Conservation (phyloP, 2,329 filamentous ascomycete species). For the Ophiosphaerella herpotricha region DNA sequence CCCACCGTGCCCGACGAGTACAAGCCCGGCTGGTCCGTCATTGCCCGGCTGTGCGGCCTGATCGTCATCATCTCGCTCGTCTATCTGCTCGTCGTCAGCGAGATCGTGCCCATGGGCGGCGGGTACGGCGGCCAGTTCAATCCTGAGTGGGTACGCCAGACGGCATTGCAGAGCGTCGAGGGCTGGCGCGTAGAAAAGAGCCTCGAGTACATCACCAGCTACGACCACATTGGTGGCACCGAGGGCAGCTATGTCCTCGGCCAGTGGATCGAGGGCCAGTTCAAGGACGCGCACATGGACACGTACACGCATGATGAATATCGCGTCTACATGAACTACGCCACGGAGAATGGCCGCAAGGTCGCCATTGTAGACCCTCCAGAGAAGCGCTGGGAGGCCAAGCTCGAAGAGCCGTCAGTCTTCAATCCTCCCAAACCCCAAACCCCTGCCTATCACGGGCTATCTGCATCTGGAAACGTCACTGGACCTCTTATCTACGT, state of each 20-base stretch:
- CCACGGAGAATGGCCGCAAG: constrained; percentile 73
- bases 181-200: constrained; percentile 66
- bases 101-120: constrained; percentile 74
- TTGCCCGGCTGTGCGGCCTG: constrained; percentile 75
- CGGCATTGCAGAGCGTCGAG: constrained; percentile 75
- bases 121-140: constrained; percentile 70
- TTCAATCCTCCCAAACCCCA: constrained; percentile 65
- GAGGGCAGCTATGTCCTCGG: constrained; percentile 88
- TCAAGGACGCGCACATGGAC: constrained; percentile 73
- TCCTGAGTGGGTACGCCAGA: constrained; percentile 77
- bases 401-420: constrained; percentile 78
- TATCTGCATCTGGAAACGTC: constrained; percentile 85
- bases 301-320: constrained; percentile 74
- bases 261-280: constrained; percentile 80
- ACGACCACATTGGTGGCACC: constrained; percentile 91
- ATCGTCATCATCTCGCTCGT: constrained; percentile 76
- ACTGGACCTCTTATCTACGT: constrained; percentile 87
- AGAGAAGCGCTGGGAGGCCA: constrained; percentile 75
- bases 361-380: constrained; percentile 78
- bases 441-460: constrained; percentile 82
- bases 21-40: constrained; percentile 64
- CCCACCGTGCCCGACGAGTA: constrained; percentile 54
- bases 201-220: constrained; percentile 76
- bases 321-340: constrained; percentile 91
- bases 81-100: constrained; percentile 84